A percentile compares a stretch with the other conserved stretches of the same genome.
Conservation (phyloP, 192 early-diverging fungal genomes). For the Rhizophagus sp. region DNA sequence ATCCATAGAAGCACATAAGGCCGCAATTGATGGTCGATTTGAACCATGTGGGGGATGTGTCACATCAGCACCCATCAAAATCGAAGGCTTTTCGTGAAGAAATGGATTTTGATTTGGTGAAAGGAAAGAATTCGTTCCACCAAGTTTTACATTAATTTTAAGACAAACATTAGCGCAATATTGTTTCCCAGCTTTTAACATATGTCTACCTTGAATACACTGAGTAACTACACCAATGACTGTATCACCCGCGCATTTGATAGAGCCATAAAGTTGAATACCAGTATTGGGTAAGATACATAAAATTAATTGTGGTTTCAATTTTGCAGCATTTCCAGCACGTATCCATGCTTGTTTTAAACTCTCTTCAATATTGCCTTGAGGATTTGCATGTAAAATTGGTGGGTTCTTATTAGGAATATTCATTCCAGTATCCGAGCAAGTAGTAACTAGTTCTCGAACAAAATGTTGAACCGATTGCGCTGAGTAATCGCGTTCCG, state of each 20-base stretch:
- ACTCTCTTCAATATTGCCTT: constrained; percentile 67
- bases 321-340: constrained; percentile 65
- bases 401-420: constrained; percentile 51
- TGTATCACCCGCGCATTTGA: constrained; percentile 88
- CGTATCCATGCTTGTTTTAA: constrained; percentile 73
- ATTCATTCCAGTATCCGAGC: constrained; percentile 69
- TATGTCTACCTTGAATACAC: constrained; percentile 84
- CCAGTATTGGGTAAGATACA: constrained; percentile 83
- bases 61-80: constrained; percentile 90
- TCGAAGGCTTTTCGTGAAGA: constrained; percentile 69
- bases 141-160: constrained; percentile 88
- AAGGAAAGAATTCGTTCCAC: constrained; percentile 70
- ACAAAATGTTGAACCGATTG: constrained; percentile 63
- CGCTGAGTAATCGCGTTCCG: constrained; percentile 53
- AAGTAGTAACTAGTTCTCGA: constrained; percentile 69
- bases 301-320: constrained; percentile 76
- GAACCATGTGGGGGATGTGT: constrained; percentile 77
- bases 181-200: constrained; percentile 76
- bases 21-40: constrained; percentile 71
- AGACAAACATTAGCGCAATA: constrained; percentile 95
- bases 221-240: constrained; percentile 87
- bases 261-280: constrained; percentile 69
- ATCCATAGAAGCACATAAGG: constrained; percentile 72
- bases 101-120: constrained; percentile 62
- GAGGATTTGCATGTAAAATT: constrained; percentile 53